phyloP scores from a whole-genome alignment of 768 basidiomycete species.

The Infundibulicybe gibba region DNA sequence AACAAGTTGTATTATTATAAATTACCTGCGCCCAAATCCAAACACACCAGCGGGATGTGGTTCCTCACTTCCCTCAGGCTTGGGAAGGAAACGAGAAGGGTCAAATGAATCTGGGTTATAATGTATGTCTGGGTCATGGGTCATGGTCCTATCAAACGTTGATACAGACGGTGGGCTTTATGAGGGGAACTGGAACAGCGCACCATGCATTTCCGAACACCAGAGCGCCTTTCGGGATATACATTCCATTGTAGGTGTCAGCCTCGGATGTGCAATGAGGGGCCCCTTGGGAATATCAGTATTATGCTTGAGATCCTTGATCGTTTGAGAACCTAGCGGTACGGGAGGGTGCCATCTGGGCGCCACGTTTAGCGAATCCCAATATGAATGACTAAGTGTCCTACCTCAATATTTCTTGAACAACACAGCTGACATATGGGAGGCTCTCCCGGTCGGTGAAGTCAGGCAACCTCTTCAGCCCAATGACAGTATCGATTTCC shows the following conservation, averaged over 20 bases:
- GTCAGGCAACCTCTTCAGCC: conserved; percentile 17
- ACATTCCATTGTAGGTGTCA: conserved; percentile 9
- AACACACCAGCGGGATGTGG: conserved; percentile 18
- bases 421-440: conserved; percentile 14
- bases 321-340: not conserved
- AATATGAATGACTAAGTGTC: too few relatives aligned
- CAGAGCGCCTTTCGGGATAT: conserved; percentile 9
- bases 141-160: conserved; percentile 18
- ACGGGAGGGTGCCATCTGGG: conserved; percentile 2
- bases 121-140: conserved; percentile 23
- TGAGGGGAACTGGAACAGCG: not conserved
- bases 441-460: conserved; percentile 15
- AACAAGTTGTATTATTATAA: too few relatives aligned
- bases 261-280: conserved; percentile 8
- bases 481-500: conserved; percentile 24
- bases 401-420: conserved; percentile 11
- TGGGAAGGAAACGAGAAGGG: conserved; percentile 21
- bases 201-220: conserved; percentile 13
- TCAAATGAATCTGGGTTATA: conserved; percentile 21
- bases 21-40: conserved; percentile 30
- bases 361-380: not conserved
- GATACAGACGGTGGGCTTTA: not conserved
- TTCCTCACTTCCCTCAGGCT: conserved; percentile 13
- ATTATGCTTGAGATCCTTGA: not conserved
- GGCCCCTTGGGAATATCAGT: conserved; percentile 2